phyloP scores from a whole-genome alignment of 768 basidiomycete species.

The Boletus reticuloceps region DNA sequence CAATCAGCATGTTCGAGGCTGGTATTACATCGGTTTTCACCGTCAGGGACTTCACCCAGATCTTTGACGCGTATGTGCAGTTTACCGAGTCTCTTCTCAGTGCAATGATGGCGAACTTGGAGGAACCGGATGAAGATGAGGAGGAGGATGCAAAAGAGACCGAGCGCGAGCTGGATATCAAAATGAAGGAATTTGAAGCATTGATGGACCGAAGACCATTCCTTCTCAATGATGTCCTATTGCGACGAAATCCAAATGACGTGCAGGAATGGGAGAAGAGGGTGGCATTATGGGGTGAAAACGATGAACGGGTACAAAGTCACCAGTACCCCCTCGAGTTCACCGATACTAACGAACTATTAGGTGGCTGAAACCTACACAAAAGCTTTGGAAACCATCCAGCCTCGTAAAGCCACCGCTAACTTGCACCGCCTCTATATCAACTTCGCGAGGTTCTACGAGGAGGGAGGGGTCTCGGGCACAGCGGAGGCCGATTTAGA shows the following conservation, averaged over 20 bases:
- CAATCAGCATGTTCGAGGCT: conserved; percentile 82
- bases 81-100: conserved; percentile 89
- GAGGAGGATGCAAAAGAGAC: conserved; percentile 75
- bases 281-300: conserved; percentile 87
- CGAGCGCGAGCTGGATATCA: conserved; percentile 78
- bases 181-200: conserved; percentile 92
- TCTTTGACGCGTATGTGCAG: conserved; percentile 95
- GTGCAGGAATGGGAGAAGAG: conserved; percentile 99
- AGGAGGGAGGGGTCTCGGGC: conserved; percentile 84
- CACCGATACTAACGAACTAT: neutral
- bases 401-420: conserved; percentile 85
- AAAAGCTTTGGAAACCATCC: conserved; percentile 82
- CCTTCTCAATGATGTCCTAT: conserved; percentile 91
- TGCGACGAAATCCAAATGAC: conserved; percentile 93
- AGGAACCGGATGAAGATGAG: conserved; percentile 75
- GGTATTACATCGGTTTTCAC: conserved; percentile 85
- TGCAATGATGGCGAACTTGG: conserved; percentile 84
- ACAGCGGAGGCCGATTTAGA: conserved; percentile 79
- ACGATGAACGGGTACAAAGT: conserved; percentile 80
- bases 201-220: conserved; percentile 95
- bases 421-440: conserved; percentile 88
- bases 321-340: neutral
- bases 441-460: conserved; percentile 97
- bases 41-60: conserved; percentile 95
- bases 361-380: conserved; percentile 94